Evolutionary conservation across 306 rosid species (phyloP).

Genomic region (Quercus engelmannii): DNA sequence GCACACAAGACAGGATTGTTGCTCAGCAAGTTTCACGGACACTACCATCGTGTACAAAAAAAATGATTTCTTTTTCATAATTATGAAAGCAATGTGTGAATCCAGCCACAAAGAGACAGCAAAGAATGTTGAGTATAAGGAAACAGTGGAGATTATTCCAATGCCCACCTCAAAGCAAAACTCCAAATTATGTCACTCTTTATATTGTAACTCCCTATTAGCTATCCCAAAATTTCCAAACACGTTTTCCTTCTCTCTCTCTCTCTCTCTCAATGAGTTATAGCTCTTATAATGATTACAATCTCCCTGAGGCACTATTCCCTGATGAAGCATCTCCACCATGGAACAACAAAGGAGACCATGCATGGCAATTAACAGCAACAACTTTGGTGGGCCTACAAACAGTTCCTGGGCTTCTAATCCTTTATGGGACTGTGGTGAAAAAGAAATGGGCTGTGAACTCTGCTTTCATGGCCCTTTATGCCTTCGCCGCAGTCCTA

Average conservation of each 20-base stretch:
- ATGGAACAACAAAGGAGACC: conserved; percentile 75
- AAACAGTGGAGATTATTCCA: conserved; percentile 27
- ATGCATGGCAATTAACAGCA: conserved; percentile 64
- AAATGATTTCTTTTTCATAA: not conserved
- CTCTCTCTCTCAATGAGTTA: conserved; percentile 19
- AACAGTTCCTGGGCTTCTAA: conserved; percentile 61
- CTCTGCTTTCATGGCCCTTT: conserved; percentile 68
- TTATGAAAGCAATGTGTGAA: conserved; percentile 16
- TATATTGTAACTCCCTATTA: conserved; percentile 16
- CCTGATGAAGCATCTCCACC: conserved; percentile 26
- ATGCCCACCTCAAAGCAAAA: conserved; percentile 15
- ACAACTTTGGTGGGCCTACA: conserved; percentile 63
- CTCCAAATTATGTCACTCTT: conserved; percentile 22
- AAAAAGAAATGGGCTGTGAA: conserved; percentile 75
- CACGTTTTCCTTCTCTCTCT: not conserved
- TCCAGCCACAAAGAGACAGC: conserved; percentile 13
- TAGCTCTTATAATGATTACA: not conserved
- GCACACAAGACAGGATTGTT: no score
- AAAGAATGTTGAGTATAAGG: conserved; percentile 14
- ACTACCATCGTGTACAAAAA: not conserved
- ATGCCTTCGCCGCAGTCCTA: conserved; percentile 50
- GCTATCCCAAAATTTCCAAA: conserved; percentile 25
- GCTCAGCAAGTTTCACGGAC: not conserved
- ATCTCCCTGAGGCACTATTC: not conserved
- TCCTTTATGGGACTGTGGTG: conserved; percentile 65